Conservation (phyloP, 2,329 filamentous ascomycete genomes). For the Diaporthe destruens region DNA sequence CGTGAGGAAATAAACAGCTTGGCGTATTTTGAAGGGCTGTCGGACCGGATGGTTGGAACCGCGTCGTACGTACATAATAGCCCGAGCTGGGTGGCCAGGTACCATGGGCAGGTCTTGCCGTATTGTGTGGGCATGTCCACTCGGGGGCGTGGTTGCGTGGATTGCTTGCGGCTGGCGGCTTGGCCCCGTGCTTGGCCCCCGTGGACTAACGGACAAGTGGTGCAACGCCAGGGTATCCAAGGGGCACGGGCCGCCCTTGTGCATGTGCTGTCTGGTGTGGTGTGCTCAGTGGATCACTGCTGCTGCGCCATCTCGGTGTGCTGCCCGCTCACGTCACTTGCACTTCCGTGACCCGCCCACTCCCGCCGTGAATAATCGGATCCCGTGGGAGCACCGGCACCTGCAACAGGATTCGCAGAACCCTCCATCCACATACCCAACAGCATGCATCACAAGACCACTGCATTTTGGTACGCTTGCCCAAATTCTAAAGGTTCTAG, state of each 20-base stretch:
- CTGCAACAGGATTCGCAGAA: too few species aligned
- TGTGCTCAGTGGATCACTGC: conserved; percentile 8
- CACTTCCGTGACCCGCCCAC: not conserved
- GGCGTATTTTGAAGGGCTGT: conserved; percentile 28
- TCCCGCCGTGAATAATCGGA: conserved; percentile 2
- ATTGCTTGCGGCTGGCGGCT: conserved; percentile 33
- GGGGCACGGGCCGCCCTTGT: conserved; percentile 16
- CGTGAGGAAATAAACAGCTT: conserved; percentile 32
- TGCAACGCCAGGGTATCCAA: conserved; percentile 27
- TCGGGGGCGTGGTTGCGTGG: not conserved
- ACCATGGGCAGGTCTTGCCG: conserved; percentile 23
- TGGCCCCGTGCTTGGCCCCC: conserved; percentile 29
- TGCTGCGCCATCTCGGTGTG: conserved; percentile 27
- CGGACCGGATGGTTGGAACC: conserved; percentile 24
- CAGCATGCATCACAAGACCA: not conserved
- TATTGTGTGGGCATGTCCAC: conserved; percentile 23
- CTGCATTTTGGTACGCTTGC: conserved; percentile 9
- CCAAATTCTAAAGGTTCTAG: conserved; percentile 11
- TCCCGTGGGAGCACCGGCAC: not conserved
- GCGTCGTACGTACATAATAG: conserved; percentile 23
- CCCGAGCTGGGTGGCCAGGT: not conserved
- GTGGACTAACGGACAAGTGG: conserved; percentile 16
- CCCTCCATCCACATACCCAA: not conserved
- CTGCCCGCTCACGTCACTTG: conserved; percentile 25
- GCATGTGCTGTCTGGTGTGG: conserved; percentile 15